These are phyloP conservation scores for Cardamine occulta DNA, from an alignment of 345 rosid genomes.

Conservation along the genomic window DNA sequence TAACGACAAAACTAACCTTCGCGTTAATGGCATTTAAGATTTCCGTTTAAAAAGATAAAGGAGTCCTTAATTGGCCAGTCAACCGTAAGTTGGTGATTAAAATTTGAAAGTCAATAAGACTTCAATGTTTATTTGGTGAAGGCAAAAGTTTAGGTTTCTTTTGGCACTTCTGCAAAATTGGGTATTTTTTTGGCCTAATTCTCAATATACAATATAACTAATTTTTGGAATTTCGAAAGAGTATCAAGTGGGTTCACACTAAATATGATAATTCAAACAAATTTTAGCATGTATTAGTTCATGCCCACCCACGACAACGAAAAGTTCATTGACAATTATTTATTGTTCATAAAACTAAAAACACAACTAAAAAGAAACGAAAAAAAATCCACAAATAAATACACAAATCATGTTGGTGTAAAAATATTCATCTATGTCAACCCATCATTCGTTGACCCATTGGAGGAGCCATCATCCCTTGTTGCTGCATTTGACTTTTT, in stretches of 20 bases:
- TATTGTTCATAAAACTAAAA: neutral
- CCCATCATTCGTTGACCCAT: slow-evolving; percentile 46
- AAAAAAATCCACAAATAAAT: neutral
- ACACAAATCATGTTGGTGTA: slow-evolving; percentile 13
- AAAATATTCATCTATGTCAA: neutral
- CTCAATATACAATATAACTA: neutral
- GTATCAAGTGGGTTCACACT: neutral
- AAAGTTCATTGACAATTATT: slow-evolving; percentile 24
- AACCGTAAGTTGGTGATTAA: too few species aligned
- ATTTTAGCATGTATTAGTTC: neutral
- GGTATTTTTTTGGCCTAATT: too few species aligned
- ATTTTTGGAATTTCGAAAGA: neutral
- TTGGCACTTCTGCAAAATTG: too few species aligned
- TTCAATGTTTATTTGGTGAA: too few species aligned
- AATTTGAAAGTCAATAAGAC: too few species aligned
- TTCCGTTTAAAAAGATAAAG: too few species aligned
- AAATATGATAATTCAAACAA: neutral
- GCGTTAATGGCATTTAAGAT: too few species aligned
- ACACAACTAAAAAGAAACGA: neutral
- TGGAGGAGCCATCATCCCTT: slow-evolving; percentile 46
- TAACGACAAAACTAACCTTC: too few species aligned
- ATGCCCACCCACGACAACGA: slow-evolving; percentile 30
- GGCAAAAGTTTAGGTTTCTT: too few species aligned
- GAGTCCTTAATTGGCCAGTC: too few species aligned
- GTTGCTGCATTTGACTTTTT: slow-evolving; percentile 35